These are phyloP conservation scores for Fusarium sp. DNA, from an alignment of 2,329 filamentous ascomycete species.

Conservation along the genomic window DNA sequence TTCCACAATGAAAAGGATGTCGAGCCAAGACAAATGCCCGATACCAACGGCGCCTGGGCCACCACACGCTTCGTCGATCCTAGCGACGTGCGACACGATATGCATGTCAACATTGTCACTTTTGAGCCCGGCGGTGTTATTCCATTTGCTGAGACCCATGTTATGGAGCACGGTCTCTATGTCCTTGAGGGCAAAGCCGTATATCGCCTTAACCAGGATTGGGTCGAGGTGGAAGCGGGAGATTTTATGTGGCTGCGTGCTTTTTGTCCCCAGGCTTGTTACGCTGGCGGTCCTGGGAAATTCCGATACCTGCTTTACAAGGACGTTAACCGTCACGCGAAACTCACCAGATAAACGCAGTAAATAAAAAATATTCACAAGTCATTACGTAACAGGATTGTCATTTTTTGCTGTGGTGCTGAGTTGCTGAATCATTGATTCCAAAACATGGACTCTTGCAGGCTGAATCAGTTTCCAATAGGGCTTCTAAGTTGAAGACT, in stretches of 20 bases:
- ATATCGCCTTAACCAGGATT: constrained; percentile 30
- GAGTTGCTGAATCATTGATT: too few relatives aligned
- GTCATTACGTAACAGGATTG: not conserved
- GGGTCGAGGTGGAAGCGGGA: constrained; percentile 31
- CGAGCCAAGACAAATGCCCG: constrained; percentile 22
- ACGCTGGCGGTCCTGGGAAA: constrained; percentile 32
- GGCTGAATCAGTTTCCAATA: not conserved
- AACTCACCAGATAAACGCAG: constrained; percentile 6
- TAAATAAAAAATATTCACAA: not conserved
- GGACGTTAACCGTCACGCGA: constrained; percentile 28
- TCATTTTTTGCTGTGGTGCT: too few relatives aligned
- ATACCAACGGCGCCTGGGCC: constrained; percentile 32
- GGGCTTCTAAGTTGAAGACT: not conserved
- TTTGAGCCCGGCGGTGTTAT: constrained; percentile 31
- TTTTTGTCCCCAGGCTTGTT: constrained; percentile 33
- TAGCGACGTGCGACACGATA: constrained; percentile 26
- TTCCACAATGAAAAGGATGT: constrained; percentile 33
- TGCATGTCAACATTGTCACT: constrained; percentile 35
- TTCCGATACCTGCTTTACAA: constrained; percentile 31
- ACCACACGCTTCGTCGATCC: constrained; percentile 33
- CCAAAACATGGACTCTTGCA: not conserved
- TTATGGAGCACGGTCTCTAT: constrained; percentile 35
- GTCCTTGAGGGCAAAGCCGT: constrained; percentile 33
- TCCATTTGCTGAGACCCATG: constrained; percentile 32
- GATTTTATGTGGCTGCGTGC: constrained; percentile 36